Evolutionary conservation across 129 eudicot genomes (phyloP), one percentile per base, ranked within the genome.

Genomic region (Solidago caesia): DNA sequence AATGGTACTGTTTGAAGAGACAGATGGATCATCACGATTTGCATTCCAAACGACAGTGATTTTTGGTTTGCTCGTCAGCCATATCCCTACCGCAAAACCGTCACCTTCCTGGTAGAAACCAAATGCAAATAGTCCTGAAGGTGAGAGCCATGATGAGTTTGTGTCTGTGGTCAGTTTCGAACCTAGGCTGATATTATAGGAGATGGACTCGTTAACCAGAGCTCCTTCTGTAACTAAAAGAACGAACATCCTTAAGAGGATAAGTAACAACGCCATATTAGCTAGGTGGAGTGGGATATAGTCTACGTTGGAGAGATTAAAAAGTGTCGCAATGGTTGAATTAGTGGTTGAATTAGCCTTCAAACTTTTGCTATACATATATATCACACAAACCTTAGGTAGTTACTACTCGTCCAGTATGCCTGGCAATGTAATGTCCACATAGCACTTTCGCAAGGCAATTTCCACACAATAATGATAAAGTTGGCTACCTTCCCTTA

Each of bases 21-120:
- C 46, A 4, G 74, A 83, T 8, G 80, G 39, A 25, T 62, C 77
- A 47, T 70, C 86, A 52, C 83, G 82, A 14, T 68, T 61, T 44
- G 83, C 77, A 13, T 81, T 82, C 86, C 86, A 82, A 61, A 77
- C 76, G 52, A 74, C 74, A 11, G 77, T 78, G 27, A 33, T 73
- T 6, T 73, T 15, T 0, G 77, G 74, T 33, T 64, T 75, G 68
- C 15, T 64, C 44, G 43, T 41, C 44, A 82, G 70, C 86, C 83
- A 82, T 78, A 78, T 74, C 48, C 86, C 86, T 0, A 82, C 74
- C 5, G 33, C 39, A 79, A 68, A 82, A 27, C 83, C 83, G 10
- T 42, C 46, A 45, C 60, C 84, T 45, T 70, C 69, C 57, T 16
- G 67, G 47, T 70, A 81, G 81, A 81, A 81, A 75, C 84, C 81